A percentile compares a stretch with the other conserved stretches of the same genome.
Evolutionary conservation across 2,329 filamentous ascomycete genomes (phyloP).

Genomic region (Neoascochyta sp.): DNA sequence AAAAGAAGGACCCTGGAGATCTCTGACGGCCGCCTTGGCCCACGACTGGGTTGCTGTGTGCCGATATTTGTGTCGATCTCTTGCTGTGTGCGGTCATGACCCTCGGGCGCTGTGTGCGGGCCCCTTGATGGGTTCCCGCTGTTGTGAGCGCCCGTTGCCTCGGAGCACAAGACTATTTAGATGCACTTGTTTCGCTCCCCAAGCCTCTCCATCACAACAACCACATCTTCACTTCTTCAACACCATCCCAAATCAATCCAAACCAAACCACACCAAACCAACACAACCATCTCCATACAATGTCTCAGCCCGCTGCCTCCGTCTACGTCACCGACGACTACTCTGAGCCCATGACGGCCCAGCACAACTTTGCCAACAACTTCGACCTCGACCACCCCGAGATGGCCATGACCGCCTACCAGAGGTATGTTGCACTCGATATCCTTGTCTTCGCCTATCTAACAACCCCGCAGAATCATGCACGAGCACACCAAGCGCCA

Average conservation of each 20-base stretch:
- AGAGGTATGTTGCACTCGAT: slow-evolving; percentile 35
- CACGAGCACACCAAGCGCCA: slow-evolving; percentile 51
- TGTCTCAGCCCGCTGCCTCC: slow-evolving; percentile 20
- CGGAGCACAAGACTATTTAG: slow-evolving; percentile 1
- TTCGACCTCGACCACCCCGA: slow-evolving; percentile 42
- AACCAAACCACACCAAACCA: slow-evolving; percentile 1
- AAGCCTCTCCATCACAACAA: too few relatives aligned
- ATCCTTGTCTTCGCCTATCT: slow-evolving; percentile 4
- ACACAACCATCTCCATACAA: slow-evolving; percentile 6
- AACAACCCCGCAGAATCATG: slow-evolving; percentile 41
- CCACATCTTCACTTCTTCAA: too few relatives aligned
- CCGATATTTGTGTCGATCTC: slow-evolving; percentile 22
- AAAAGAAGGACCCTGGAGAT: slow-evolving; percentile 35
- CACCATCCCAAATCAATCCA: neutral
- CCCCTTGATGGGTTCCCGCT: slow-evolving; percentile 8
- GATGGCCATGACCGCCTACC: slow-evolving; percentile 43
- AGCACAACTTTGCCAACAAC: slow-evolving; percentile 44
- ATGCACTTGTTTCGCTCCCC: too few relatives aligned
- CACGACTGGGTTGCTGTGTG: slow-evolving; percentile 15
- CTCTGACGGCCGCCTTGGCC: slow-evolving; percentile 19
- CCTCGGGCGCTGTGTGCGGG: slow-evolving; percentile 2
- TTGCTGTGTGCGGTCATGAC: slow-evolving; percentile 17
- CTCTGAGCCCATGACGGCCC: slow-evolving; percentile 41
- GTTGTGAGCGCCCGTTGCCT: slow-evolving; percentile 8
- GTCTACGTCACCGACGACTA: slow-evolving; percentile 41